Conservation (phyloP, 1,284 basidiomycete species). For the Malassezia japonica region DNA sequence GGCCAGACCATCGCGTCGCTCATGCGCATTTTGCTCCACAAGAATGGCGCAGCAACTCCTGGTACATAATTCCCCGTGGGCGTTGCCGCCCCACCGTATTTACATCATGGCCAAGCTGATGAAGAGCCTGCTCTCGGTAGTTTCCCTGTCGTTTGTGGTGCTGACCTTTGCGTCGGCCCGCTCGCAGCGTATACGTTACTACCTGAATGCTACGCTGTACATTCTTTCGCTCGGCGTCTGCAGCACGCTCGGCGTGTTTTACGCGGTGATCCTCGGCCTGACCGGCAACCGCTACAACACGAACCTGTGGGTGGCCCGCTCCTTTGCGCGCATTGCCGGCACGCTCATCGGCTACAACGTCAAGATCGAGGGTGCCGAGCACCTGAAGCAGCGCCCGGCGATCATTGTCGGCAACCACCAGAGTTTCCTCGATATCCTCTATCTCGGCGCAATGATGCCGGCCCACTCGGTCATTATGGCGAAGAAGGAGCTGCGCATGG, state of each 20-base stretch:
- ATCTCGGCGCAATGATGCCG: slow-evolving; percentile 79
- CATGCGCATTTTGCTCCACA: slow-evolving; percentile 12
- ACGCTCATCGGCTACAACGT: slow-evolving; percentile 63
- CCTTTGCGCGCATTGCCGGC: slow-evolving; percentile 67
- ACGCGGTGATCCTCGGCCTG: slow-evolving; percentile 62
- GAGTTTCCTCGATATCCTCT: slow-evolving; percentile 48
- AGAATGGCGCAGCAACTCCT: not conserved
- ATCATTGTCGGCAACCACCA: slow-evolving; percentile 88
- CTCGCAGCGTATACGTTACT: slow-evolving; percentile 29
- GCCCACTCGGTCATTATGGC: slow-evolving; percentile 76
- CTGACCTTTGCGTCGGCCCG: slow-evolving; percentile 35
- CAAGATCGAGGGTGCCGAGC: slow-evolving; percentile 74
- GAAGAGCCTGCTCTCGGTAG: slow-evolving; percentile 25
- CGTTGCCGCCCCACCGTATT: not conserved
- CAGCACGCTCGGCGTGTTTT: slow-evolving; percentile 65
- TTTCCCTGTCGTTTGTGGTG: slow-evolving; percentile 26
- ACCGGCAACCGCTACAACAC: slow-evolving; percentile 65
- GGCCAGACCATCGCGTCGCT: slow-evolving; percentile 14
- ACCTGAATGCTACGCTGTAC: slow-evolving; percentile 54
- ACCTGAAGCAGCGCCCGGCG: slow-evolving; percentile 60
- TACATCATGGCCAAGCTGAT: slow-evolving; percentile 31
- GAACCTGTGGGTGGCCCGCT: slow-evolving; percentile 72
- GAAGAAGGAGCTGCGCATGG: slow-evolving; percentile 79
- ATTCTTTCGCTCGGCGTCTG: slow-evolving; percentile 64
- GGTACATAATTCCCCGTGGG: not conserved